Evolutionary conservation across 1,139 yeast species (phyloP).

Genomic region (Hemisphaericaspora xylofermentans): DNA sequence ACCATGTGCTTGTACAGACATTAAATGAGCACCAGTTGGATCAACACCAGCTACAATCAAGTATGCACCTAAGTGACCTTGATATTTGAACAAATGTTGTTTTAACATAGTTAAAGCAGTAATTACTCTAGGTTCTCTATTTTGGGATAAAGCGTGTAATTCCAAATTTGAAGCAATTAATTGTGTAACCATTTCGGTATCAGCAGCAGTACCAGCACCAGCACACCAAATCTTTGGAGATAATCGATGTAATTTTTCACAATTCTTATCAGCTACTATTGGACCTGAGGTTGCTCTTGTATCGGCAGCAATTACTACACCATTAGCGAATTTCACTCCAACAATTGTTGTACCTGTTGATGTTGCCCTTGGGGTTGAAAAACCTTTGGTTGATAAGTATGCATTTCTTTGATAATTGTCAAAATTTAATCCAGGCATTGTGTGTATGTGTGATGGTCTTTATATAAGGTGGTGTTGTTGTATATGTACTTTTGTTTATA

Average conservation of each 20-base stretch:
- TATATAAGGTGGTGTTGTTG: background rate
- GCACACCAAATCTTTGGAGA: conserved; percentile 98
- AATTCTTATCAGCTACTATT: conserved; percentile 96
- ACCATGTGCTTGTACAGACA: conserved; percentile 96
- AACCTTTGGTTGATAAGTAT: conserved; percentile 68
- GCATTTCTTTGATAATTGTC: conserved; percentile 91
- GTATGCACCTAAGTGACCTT: conserved; percentile 96
- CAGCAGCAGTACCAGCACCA: conserved; percentile 99
- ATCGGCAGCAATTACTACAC: conserved; percentile 97
- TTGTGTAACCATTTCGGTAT: conserved; percentile 95
- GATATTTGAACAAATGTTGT: conserved; percentile 94
- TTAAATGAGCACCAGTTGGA: conserved; percentile 91
- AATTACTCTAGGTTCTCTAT: conserved; percentile 88
- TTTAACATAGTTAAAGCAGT: conserved; percentile 91
- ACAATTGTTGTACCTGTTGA: conserved; percentile 99
- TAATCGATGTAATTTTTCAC: conserved; percentile 91
- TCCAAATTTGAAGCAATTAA: conserved; percentile 88
- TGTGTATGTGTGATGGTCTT: background rate
- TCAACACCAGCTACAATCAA: conserved; percentile 96
- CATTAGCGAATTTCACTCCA: conserved; percentile 87
- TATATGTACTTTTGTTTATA: background rate
- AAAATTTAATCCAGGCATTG: conserved; percentile 87
- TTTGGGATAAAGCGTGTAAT: conserved; percentile 78
- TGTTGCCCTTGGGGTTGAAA: conserved; percentile 80
- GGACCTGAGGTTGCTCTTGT: conserved; percentile 96